A percentile compares a stretch with the other conserved stretches of the same genome.
Evolutionary conservation across 352 stramenopile genomes (phyloP).

Genomic region (Phytophthora idaei): DNA sequence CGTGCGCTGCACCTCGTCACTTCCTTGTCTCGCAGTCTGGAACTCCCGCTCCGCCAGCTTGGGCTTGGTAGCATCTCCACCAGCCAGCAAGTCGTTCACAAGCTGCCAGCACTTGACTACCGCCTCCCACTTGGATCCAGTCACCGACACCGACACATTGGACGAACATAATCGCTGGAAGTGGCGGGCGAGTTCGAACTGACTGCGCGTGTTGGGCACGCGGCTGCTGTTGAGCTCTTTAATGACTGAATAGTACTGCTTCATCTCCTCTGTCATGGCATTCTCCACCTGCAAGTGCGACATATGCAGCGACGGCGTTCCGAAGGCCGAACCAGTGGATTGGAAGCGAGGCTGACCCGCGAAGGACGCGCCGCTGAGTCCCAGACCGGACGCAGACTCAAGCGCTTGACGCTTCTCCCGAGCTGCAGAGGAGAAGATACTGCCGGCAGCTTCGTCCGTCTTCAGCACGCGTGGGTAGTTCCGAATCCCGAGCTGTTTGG

Average conservation of each 20-base stretch:
- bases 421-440: conserved; percentile 52
- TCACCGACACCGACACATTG: conserved; percentile 63
- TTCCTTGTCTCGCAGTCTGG: conserved; percentile 31
- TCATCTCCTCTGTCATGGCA: conserved; percentile 86
- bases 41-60: conserved; percentile 70
- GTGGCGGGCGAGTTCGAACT: conserved; percentile 66
- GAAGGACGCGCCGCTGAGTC: conserved; percentile 57
- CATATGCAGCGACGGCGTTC: conserved; percentile 51
- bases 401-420: conserved; percentile 41
- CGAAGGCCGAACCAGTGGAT: conserved; percentile 33
- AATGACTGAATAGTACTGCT: conserved; percentile 74
- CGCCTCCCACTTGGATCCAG: conserved; percentile 74
- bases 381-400: conserved; percentile 39
- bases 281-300: conserved; percentile 70
- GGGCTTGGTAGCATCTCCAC: conserved; percentile 50
- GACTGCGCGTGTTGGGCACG: conserved; percentile 69
- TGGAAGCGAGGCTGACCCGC: conserved; percentile 60
- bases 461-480: conserved; percentile 75
- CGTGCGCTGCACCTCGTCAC: conserved; percentile 42
- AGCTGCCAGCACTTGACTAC: conserved; percentile 87
- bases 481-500: conserved; percentile 68
- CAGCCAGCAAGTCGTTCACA: conserved; percentile 64
- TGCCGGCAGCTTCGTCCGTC: conserved; percentile 40
- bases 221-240: conserved; percentile 74
- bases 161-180: conserved; percentile 61